Conservation (phyloP, 345 rosid genomes). For the Eucalyptus viminalis region DNA sequence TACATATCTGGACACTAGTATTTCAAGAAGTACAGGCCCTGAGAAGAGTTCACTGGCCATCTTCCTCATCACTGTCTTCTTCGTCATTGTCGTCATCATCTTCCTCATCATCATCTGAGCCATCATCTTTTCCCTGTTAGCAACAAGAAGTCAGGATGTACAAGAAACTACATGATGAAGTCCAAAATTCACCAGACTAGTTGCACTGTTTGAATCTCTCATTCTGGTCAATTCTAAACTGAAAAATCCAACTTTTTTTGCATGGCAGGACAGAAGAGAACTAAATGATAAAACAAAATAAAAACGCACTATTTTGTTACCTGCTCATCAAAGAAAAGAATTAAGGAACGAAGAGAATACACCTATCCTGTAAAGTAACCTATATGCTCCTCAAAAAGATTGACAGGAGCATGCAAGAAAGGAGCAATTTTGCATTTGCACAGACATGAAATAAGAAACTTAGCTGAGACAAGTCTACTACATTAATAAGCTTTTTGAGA, state of each 20-base stretch:
- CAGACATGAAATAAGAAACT: not conserved
- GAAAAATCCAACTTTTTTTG: not conserved
- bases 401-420: not conserved
- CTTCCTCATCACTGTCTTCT: slow-evolving; percentile 5
- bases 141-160: not conserved
- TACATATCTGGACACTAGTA: not conserved
- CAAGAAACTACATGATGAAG: not conserved
- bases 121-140: slow-evolving; percentile 3
- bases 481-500: not conserved
- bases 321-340: not conserved
- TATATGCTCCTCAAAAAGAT: not conserved
- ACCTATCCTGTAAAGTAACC: not conserved
- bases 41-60: not conserved
- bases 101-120: slow-evolving; percentile 1
- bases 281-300: not conserved
- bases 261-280: not conserved
- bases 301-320: not conserved
- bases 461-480: not conserved
- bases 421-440: not conserved
- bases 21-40: not conserved
- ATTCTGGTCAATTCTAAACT: not conserved
- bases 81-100: slow-evolving; percentile 2
- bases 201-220: not conserved
- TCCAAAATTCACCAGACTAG: not conserved
- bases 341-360: not conserved